phyloP scores from a whole-genome alignment of 768 basidiomycete species.

The Suillus subaureus region DNA sequence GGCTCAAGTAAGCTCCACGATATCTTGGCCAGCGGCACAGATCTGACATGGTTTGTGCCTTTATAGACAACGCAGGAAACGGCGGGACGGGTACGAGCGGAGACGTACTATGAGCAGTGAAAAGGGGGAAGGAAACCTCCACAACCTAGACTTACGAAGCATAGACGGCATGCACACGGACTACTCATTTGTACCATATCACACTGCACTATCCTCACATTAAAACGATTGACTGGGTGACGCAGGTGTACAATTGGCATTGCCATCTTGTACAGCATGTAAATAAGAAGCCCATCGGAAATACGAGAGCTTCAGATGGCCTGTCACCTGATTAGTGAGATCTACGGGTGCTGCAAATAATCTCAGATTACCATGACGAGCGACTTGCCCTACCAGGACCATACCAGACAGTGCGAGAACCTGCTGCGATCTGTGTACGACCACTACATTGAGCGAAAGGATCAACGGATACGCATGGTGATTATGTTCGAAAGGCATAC shows the following conservation, averaged over 20 bases:
- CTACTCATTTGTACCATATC: constrained; percentile 18
- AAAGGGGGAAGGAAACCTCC: constrained; percentile 14
- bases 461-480: constrained; percentile 8
- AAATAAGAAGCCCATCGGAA: neutral
- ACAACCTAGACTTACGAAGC: constrained; percentile 16
- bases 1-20: constrained; percentile 32
- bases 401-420: constrained; percentile 90
- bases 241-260: neutral
- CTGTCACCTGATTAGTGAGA: constrained; percentile 81
- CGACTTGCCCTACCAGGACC: constrained; percentile 66
- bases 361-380: neutral
- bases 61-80: constrained; percentile 41
- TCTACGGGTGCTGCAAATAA: constrained; percentile 62
- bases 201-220: neutral
- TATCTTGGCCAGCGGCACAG: too few species aligned
- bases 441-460: constrained; percentile 49
- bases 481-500: constrained; percentile 29
- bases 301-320: constrained; percentile 75
- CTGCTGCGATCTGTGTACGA: constrained; percentile 80
- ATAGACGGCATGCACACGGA: constrained; percentile 29
- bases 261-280: neutral
- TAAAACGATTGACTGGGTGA: neutral
- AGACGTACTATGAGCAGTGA: constrained; percentile 13
- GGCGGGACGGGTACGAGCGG: constrained; percentile 39
- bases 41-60: neutral